Base-by-base conservation (phyloP, 2,329 filamentous ascomycete genomes). In the Monosporascus sp. region DNA sequence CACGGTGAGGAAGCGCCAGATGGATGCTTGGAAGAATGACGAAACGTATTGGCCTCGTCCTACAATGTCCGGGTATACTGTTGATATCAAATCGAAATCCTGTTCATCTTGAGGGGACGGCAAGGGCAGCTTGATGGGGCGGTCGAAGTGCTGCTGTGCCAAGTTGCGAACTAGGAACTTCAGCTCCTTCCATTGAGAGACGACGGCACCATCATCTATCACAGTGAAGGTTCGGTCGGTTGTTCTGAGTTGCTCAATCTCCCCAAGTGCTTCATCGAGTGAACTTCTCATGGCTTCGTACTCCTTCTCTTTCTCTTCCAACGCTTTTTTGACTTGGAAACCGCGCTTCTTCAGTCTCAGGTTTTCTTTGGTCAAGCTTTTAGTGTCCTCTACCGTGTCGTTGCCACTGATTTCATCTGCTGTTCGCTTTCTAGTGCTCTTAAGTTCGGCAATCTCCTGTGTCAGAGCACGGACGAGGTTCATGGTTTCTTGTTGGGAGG, bases 1-100 rank as follows among this genome's bases (percentile, higher is more conserved):
- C 11, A 14, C 14, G 27, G 48, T 26, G 22, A 55, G 19, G 35
- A 53, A 55, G n/a, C 40, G 9, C 51, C 48, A 55, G 14, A 55
- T 46, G 14, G 43, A 6, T 31, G 47, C 51, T 19, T 40, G 7
- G 17, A 55, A 51, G 37, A 51, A 19, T 14, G 22, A 20, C 5
- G 40, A 14, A 20, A 43, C 14, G 22, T 6, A 24, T 8, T 24
- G 11, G 8, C 17, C 7, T 24, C 22, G n/a, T 24, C 9, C 20
- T 16, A 43, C 11, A 16, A 20, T 11, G 11, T 0, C 5, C 19
- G 11, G 40, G 22, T 19, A 20, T 2, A 20, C n/a, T 4, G 7
- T 14, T 20, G 40, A 43, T 3, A 43, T 20, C 9, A 14, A 0
- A 24, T 1, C 6, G 19, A 49, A 17, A 24, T 9, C 1, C 1